A percentile compares a stretch with the other conserved stretches of the same genome.
phyloP scores from a whole-genome alignment of 2,329 filamentous ascomycete species.

The Raffaelea albimanens region DNA sequence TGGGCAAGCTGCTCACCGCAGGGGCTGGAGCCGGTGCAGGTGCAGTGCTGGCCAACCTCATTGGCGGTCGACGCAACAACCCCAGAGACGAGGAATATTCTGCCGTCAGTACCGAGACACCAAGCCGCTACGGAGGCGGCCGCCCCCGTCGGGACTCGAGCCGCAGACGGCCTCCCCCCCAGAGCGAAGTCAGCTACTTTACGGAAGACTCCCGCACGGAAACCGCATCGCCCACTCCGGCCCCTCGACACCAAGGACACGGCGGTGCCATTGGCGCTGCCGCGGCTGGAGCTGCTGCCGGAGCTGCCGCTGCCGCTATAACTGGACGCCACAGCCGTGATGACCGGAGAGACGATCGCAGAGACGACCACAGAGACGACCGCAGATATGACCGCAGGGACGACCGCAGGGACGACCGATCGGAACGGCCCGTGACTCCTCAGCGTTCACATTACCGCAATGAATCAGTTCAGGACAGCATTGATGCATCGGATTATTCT shows the following conservation, averaged over 20 bases:
- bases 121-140: slow-evolving; percentile 37
- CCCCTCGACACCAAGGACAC: slow-evolving; percentile 22
- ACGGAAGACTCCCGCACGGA: slow-evolving; percentile 16
- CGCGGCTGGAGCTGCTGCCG: slow-evolving; percentile 1
- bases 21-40: slow-evolving; percentile 55
- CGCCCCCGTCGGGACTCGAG: slow-evolving; percentile 10
- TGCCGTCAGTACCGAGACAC: slow-evolving; percentile 52
- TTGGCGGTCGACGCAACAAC: slow-evolving; percentile 39
- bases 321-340: background rate
- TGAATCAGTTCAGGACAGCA: slow-evolving; percentile 28
- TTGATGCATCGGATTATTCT: slow-evolving; percentile 47
- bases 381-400: slow-evolving; percentile 27
- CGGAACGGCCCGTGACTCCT: slow-evolving; percentile 33
- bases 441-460: slow-evolving; percentile 35
- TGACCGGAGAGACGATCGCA: too few relatives aligned
- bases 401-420: slow-evolving; percentile 17
- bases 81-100: slow-evolving; percentile 45
- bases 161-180: slow-evolving; percentile 17
- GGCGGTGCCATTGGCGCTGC: background rate
- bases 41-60: slow-evolving; percentile 49
- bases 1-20: slow-evolving; percentile 49
- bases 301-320: slow-evolving; percentile 29
- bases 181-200: slow-evolving; percentile 39
- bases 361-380: slow-evolving; percentile 24
- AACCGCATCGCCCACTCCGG: slow-evolving; percentile 35